Evolutionary conservation across 306 rosid species (phyloP), one percentile per base, ranked within the genome.

Genomic region (Lotus japonicus): DNA sequence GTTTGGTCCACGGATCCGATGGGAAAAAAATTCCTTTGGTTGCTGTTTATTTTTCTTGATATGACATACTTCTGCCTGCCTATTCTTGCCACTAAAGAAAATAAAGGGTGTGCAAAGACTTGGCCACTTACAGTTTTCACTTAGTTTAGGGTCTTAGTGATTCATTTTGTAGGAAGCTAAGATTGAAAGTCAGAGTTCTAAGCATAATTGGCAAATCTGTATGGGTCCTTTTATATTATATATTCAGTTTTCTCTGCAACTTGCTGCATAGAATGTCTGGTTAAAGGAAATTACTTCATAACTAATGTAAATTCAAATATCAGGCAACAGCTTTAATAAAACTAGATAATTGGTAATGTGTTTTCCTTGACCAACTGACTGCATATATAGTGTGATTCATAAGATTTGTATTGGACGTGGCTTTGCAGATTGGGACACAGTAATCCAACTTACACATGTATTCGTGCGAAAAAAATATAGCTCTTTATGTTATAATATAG

Each of bases 251-350:
- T 9, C 42, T 62, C 21, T 42, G 53, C 8, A 62, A 68, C 58
- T 61, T 62, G 11, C 56, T 60, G 6, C 41, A 35, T 59, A 14
- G 53, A 66, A 53, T 23, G 39, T 46, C n/a, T 68, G 33, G 67
- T 51, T 14, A 8, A 13, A 13, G 65, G 54, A 72, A 61, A 65
- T 58, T 51, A 19, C 26, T 72, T 64, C 16, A 49, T 54, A 35
- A 45, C 14, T 16, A 66, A 66, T 44, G 21, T 41, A 64, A 74
- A 52, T 52, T 44, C 16, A 74, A 62, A 56, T 50, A 21, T 57
- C 43, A 44, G 61, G 5, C 26, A 23, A 33, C 4, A 14, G 23
- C 1, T 45, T 9, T 51, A 21, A 74, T 70, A 21, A 11, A 56
- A 16, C 61, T 28, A 7, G 21, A 19, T 49, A 39, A 69, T 49